phyloP scores from a whole-genome alignment of 2,329 filamentous ascomycete genomes.

The Acephala macrosclerotiorum region DNA sequence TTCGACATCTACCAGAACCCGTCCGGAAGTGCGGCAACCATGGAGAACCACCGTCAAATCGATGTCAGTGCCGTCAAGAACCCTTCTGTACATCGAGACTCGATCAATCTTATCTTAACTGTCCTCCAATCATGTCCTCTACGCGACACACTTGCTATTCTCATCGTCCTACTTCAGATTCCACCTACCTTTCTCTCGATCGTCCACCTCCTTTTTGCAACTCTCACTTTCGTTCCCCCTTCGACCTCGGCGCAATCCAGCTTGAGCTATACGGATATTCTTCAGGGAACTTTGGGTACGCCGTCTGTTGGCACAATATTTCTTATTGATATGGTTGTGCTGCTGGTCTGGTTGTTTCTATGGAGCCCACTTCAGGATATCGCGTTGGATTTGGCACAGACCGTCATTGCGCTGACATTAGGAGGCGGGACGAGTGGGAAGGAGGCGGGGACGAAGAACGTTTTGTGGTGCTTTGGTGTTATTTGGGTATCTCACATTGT shows the following conservation, averaged over 20 bases:
- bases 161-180: conserved; percentile 93
- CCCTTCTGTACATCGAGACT: conserved; percentile 72
- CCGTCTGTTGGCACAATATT: conserved; percentile 86
- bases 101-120: conserved; percentile 80
- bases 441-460: conserved; percentile 74
- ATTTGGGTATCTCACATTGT: conserved; percentile 52
- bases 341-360: conserved; percentile 86
- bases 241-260: conserved; percentile 75
- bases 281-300: conserved; percentile 85
- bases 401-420: conserved; percentile 89
- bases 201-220: conserved; percentile 91
- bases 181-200: conserved; percentile 87
- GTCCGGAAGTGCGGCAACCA: conserved; percentile 47
- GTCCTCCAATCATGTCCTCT: conserved; percentile 90
- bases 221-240: conserved; percentile 89
- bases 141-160: conserved; percentile 93
- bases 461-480: conserved; percentile 74
- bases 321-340: conserved; percentile 82
- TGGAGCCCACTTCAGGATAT: conserved; percentile 89
- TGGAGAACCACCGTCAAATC: conserved; percentile 68
- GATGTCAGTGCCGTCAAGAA: conserved; percentile 75
- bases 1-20: conserved; percentile 55
- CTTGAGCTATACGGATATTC: conserved; percentile 86
- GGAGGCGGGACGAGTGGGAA: conserved; percentile 79
- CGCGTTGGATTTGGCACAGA: conserved; percentile 88